Percentiles rank a stretch among this genome's conserved stretches.
Evolutionary conservation across 2,329 filamentous ascomycete genomes (phyloP).

Genomic region (Fusarium luffae): DNA sequence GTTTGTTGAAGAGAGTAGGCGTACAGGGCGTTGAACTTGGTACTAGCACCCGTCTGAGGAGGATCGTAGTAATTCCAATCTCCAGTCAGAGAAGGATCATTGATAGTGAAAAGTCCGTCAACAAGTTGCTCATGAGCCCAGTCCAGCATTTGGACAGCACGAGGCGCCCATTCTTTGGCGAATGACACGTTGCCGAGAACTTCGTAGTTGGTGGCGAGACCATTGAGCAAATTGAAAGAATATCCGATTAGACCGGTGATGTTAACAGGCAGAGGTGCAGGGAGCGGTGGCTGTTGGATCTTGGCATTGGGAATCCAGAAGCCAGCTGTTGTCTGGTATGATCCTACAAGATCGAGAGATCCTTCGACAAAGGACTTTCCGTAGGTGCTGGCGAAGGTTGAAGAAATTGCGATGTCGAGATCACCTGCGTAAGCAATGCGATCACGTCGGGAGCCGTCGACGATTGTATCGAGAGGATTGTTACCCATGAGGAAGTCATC

Average conservation of each 20-base stretch:
- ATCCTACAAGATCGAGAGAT: rapidly evolving
- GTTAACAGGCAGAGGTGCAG: not conserved
- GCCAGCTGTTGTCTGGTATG: not conserved
- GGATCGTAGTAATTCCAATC: conserved; percentile 18
- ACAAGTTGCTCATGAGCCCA: not conserved
- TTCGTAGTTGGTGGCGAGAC: not conserved
- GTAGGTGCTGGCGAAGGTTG: not conserved
- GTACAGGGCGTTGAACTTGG: conserved; percentile 6
- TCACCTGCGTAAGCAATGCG: not conserved
- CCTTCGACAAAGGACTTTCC: conserved; percentile 1
- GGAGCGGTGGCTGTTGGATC: not conserved
- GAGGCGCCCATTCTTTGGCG: not conserved
- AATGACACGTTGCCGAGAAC: rapidly evolving
- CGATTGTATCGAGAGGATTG: not conserved
- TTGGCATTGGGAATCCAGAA: conserved; percentile 12
- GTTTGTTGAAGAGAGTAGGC: not conserved
- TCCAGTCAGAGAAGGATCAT: not conserved
- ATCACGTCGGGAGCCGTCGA: not conserved
- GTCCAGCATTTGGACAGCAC: not conserved
- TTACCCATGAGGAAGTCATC: not conserved
- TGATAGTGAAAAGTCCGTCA: not conserved
- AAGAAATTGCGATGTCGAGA: not conserved
- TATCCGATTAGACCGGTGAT: conserved; percentile 1
- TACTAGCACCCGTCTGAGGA: not conserved
- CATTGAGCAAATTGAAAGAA: not conserved